A percentile compares a stretch with the other conserved stretches of the same genome.
phyloP scores from a whole-genome alignment of 805 yeast species.

The Helenozyma baotianmanensis region DNA sequence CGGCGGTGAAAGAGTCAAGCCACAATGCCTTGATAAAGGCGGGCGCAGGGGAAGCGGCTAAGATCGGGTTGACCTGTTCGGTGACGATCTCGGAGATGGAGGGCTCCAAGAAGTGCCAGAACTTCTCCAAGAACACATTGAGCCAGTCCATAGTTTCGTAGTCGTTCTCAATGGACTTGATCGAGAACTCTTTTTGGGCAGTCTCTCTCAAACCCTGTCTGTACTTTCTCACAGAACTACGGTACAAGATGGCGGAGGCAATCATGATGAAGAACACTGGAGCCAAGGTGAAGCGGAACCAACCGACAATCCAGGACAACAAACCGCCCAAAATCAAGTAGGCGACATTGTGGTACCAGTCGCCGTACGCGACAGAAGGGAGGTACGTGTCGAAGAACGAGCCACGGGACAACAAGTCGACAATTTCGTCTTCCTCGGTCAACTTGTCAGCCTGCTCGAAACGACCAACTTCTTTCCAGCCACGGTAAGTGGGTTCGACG shows the following conservation, averaged over 20 bases:
- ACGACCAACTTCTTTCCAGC: constrained; percentile 93
- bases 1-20: constrained; percentile 85
- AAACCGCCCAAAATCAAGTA: constrained; percentile 62
- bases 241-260: constrained; percentile 62
- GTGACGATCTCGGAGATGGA: constrained; percentile 79
- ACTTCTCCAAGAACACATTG: constrained; percentile 81
- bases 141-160: constrained; percentile 96
- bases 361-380: constrained; percentile 79
- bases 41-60: constrained; percentile 77
- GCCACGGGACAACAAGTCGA: constrained; percentile 64
- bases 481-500: constrained; percentile 68
- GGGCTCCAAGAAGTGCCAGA: constrained; percentile 91
- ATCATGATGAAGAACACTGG: constrained; percentile 73
- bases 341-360: constrained; percentile 93
- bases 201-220: constrained; percentile 70
- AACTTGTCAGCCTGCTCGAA: constrained; percentile 70
- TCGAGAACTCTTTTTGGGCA: constrained; percentile 81
- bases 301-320: constrained; percentile 75
- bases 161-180: constrained; percentile 78
- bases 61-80: constrained; percentile 76
- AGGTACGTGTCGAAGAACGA: constrained; percentile 72
- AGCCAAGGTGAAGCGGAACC: constrained; percentile 70
- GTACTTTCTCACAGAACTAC: constrained; percentile 79
- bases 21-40: constrained; percentile 77
- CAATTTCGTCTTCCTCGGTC: constrained; percentile 63